Conservation (phyloP, 345 rosid species). For the Gossypium mustelinum region DNA sequence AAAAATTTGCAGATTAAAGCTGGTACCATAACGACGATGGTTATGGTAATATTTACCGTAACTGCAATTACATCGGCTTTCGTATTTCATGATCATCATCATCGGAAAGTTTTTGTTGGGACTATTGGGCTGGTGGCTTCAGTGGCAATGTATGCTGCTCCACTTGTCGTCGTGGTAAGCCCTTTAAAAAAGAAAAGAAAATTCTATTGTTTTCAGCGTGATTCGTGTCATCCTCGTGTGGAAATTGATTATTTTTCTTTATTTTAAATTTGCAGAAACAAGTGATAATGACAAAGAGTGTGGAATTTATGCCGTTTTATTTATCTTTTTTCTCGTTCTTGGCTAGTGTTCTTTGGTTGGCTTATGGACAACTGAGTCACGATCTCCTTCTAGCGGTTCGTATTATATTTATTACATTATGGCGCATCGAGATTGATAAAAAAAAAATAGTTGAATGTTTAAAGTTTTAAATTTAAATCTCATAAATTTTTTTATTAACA, state of each 20-base stretch:
- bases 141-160: constrained; percentile 13
- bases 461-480: no score
- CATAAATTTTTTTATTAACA: no score
- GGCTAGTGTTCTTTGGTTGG: constrained; percentile 66
- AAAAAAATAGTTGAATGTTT: no score
- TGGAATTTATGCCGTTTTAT: constrained; percentile 91
- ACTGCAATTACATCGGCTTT: constrained; percentile 40
- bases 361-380: constrained; percentile 64
- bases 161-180: constrained; percentile 6
- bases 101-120: constrained; percentile 63
- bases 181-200: not conserved
- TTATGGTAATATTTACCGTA: not conserved
- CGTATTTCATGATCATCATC: constrained; percentile 54
- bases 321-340: constrained; percentile 75
- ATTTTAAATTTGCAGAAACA: constrained; percentile 44
- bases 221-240: not conserved
- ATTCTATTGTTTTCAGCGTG: no score
- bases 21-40: not conserved
- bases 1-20: not conserved
- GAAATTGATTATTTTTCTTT: not conserved
- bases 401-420: not conserved
- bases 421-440: not conserved
- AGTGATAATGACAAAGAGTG: constrained; percentile 72
- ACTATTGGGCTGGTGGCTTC: constrained; percentile 38
- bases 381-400: constrained; percentile 80